Base-by-base conservation (phyloP, 1,139 yeast species). In the Oligophagozyma castellii region DNA sequence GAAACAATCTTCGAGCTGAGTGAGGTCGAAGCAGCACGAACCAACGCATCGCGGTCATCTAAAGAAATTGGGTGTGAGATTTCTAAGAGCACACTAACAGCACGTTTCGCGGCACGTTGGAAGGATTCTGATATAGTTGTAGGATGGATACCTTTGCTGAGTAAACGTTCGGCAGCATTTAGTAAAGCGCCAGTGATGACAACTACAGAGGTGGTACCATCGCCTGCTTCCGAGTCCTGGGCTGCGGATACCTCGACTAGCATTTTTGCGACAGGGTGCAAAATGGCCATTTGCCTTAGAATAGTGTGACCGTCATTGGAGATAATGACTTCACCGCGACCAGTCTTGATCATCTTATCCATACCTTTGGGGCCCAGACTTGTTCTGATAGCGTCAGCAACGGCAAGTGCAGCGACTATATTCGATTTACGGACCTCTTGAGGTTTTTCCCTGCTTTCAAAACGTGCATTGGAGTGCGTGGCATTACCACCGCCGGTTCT, bases 181-280 rank as follows among this genome's bases (percentile, higher is more conserved):
- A 89, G 64, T 31, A 89, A 61, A 5, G 95, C 89, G 18, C 99
- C 98, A 4, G 96, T 83, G 41, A 89, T 65, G 36, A 89, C 89
- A 20, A 93, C 98, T 22, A 89, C 98, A 1, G 95, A 76, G 0
- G 99, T 89, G 24, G 99, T 89, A 40, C 99, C 99, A 53, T 89
- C 99, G 34, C 99, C 99, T 14, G 98, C 96, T 55, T 86, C 99
- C 20, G 86, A 77, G 48, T 89, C 98, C 58, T 89, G 98, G 2
- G 98, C 96, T 28, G 89, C 95, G 38, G 94, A 78, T 16, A 92
- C 83, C 53, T 92, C 98, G 29, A 89, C 98, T 44, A 89, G 69
- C 96, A 92, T 89, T 50, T 86, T 76, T 3, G 98, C 98, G 2
- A 95, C 99, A 2, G 99, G 98, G 54, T 84, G 98, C 46, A 92